Evolutionary conservation across 352 stramenopile genomes (phyloP).

Genomic region (Globisporangium carolinianum): DNA sequence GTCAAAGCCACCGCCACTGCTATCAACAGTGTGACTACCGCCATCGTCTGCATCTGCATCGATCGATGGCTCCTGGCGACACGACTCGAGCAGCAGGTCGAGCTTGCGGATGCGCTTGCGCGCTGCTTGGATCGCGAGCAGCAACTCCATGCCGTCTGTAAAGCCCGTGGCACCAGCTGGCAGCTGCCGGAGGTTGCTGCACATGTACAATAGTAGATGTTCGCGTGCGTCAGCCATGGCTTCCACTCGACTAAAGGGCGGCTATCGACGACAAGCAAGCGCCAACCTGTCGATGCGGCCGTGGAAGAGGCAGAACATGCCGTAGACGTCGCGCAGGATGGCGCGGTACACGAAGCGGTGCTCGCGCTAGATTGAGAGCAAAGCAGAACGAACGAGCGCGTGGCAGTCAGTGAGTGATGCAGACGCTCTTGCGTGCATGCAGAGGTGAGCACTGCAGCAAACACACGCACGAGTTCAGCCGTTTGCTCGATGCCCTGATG

Average conservation of each 20-base stretch:
- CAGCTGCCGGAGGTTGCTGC: constrained; percentile 17
- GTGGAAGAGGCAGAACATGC: constrained; percentile 47
- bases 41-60: too few relatives aligned
- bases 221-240: too few relatives aligned
- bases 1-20: background rate
- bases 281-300: constrained; percentile 36
- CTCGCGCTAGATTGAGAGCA: constrained; percentile 19
- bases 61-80: constrained; percentile 5
- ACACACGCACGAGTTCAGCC: constrained; percentile 22
- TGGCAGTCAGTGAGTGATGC: background rate
- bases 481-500: constrained; percentile 21
- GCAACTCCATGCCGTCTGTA: constrained; percentile 43
- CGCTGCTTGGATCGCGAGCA: constrained; percentile 24
- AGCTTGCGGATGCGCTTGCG: constrained; percentile 48
- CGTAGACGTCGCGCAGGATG: constrained; percentile 39
- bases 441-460: background rate
- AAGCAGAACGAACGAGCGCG: background rate
- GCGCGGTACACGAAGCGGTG: constrained; percentile 25
- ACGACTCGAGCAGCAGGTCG: constrained; percentile 18
- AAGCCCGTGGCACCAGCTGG: background rate
- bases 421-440: background rate
- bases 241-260: too few relatives aligned
- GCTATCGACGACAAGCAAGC: background rate
- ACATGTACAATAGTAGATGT: background rate
- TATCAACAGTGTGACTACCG: background rate